Base-by-base conservation (phyloP, 2,329 filamentous ascomycete species). In the Phialophora verrucosa region DNA sequence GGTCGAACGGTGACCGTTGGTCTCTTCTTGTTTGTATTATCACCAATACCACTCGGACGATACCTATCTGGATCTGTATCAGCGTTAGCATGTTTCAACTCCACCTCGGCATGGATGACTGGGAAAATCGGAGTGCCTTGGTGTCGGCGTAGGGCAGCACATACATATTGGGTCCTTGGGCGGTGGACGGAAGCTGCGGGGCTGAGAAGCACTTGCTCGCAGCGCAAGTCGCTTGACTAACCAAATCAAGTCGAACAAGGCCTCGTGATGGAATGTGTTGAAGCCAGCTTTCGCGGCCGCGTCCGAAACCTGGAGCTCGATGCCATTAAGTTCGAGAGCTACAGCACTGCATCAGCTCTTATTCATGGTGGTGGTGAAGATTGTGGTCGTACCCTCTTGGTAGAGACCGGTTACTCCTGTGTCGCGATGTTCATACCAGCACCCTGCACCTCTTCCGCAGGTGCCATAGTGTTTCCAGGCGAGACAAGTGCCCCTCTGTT, bases 221-320 rank as follows among this genome's bases (percentile, higher is more conserved):
- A 71, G 25, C 5, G 62, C 62, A 27, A 67, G 53, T 49, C 67
- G 35, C 32, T 71, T 69, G 44, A 71, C 68, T 25, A 67, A 63
- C 71, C 71, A 73, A 56, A 73, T 73, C 47, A 73, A 65, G 55
- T 69, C 50, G 58, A 68, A 71, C 29, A 73, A 59, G 10, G 71
- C 69, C 55, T 64, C 62, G 29, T 71, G 68, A 14, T 68, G 59
- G 50, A 49, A 59, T 3, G 70, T 72, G 49, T 73, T 59, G 60
- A 72, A 71, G 6, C 69, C 70, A 31, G 70, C 55, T 32, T 62
- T 64, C 20, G 31, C 47, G 3, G 70, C 71, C 32, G 71, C 69
- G 47, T 71, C 61, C 7, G 68, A 68, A 29, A 73, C 63, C 55
- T 69, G 42, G 8, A 71, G 63, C 23, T 71, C 68, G 42, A 70